phyloP scores from a whole-genome alignment of 768 basidiomycete species.

The Coprinopsis strossmayeri region DNA sequence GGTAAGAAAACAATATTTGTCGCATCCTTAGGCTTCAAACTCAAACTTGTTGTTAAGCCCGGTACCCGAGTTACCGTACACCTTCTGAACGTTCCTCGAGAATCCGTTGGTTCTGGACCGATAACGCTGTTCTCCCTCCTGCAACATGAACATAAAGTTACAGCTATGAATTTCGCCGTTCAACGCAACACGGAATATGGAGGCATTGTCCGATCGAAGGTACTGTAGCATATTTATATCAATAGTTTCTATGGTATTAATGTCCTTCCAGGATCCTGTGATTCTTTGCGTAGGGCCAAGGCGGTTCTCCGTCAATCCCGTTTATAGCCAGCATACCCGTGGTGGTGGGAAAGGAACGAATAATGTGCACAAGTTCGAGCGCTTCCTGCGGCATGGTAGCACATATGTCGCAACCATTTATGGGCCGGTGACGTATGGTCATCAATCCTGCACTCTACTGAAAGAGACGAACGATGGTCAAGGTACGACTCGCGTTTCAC shows the following conservation, averaged over 20 bases:
- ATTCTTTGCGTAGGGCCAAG: conserved; percentile 87
- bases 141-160: conserved; percentile 94
- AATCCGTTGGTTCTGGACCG: conserved; percentile 38
- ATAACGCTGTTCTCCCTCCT: conserved; percentile 75
- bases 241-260: neutral
- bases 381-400: conserved; percentile 77
- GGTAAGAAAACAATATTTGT: conserved; percentile 34
- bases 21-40: neutral
- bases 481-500: too few species aligned
- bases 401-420: conserved; percentile 84
- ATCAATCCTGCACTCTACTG: conserved; percentile 72
- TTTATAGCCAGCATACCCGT: conserved; percentile 88
- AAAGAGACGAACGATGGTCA: conserved; percentile 60
- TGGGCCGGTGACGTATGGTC: conserved; percentile 85
- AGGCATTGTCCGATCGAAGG: conserved; percentile 88
- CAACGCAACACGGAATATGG: conserved; percentile 94
- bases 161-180: conserved; percentile 86
- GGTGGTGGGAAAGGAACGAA: conserved; percentile 90
- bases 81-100: conserved; percentile 68
- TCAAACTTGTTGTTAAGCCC: conserved; percentile 38
- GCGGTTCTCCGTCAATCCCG: conserved; percentile 74
- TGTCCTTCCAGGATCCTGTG: conserved; percentile 62
- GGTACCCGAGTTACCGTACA: conserved; percentile 76
- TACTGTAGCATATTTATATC: conserved; percentile 19
- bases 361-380: conserved; percentile 96